A percentile compares a stretch with the other conserved stretches of the same genome.
Evolutionary conservation across 495 filamentous ascomycete genomes (phyloP).

Genomic region (Acidomyces sp.): DNA sequence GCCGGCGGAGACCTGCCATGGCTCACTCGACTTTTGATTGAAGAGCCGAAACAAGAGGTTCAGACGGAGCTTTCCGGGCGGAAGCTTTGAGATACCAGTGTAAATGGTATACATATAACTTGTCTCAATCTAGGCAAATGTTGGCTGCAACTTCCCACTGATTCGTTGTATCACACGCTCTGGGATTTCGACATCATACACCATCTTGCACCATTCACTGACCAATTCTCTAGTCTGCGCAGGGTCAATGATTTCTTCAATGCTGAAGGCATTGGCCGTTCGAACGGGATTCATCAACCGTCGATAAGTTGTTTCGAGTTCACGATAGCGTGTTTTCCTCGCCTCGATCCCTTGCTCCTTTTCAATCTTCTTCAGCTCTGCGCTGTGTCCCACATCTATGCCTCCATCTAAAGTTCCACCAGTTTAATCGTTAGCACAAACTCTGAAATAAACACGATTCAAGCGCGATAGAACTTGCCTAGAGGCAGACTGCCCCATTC

Average conservation of each 20-base stretch:
- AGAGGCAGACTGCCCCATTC: conserved; percentile 48
- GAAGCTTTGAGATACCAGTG: too few species aligned
- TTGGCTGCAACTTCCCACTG: conserved; percentile 39
- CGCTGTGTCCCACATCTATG: conserved; percentile 48
- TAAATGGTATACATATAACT: too few species aligned
- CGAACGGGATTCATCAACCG: conserved; percentile 50
- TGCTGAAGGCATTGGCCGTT: conserved; percentile 50
- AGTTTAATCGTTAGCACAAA: background rate
- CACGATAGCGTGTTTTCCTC: conserved; percentile 37
- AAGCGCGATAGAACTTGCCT: background rate
- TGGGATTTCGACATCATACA: conserved; percentile 39
- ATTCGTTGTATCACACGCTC: conserved; percentile 38
- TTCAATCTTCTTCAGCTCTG: conserved; percentile 44
- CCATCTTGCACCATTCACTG: conserved; percentile 40
- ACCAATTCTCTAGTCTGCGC: conserved; percentile 42
- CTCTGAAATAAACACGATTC: background rate
- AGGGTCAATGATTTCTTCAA: conserved; percentile 53
- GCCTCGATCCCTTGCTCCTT: conserved; percentile 31
- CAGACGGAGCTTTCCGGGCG: too few species aligned
- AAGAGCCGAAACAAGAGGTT: too few species aligned
- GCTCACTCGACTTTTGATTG: too few species aligned
- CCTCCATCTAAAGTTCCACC: conserved; percentile 34
- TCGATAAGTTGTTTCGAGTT: conserved; percentile 45
- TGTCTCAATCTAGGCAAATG: too few species aligned
- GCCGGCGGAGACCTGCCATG: too few species aligned